Evolutionary conservation across 768 basidiomycete species (phyloP).

Genomic region (Tylopilus subfusipes): DNA sequence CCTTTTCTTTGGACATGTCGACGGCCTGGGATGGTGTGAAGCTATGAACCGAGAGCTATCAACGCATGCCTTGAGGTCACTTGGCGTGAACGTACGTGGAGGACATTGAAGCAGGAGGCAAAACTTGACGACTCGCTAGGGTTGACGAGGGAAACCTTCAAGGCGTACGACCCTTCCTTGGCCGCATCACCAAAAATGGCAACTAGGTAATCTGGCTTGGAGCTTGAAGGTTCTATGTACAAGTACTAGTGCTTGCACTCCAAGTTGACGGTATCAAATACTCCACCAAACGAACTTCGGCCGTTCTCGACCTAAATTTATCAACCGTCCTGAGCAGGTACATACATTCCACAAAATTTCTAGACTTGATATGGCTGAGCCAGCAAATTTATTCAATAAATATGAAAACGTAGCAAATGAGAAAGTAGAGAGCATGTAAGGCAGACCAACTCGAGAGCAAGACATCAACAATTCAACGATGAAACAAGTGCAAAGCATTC

Average conservation of each 20-base stretch:
- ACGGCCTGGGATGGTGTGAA: slow-evolving; percentile 55
- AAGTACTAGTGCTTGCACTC: no score
- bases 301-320: neutral
- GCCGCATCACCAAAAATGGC: neutral
- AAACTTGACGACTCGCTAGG: neutral
- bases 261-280: no score
- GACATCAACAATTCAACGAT: slow-evolving; percentile 3
- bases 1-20: slow-evolving; percentile 64
- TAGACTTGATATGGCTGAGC: slow-evolving; percentile 12
- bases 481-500: slow-evolving; percentile 13
- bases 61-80: neutral
- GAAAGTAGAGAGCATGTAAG: slow-evolving; percentile 3
- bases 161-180: neutral
- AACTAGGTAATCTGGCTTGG: neutral
- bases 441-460: neutral
- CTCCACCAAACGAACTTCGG: neutral
- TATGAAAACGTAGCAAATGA: neutral
- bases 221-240: neutral
- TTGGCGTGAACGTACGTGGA: slow-evolving; percentile 21
- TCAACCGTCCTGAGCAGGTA: neutral
- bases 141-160: neutral
- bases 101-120: slow-evolving; percentile 13
- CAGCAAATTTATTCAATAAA: slow-evolving; percentile 5
- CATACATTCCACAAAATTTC: neutral
- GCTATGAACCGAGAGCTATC: slow-evolving; percentile 31